Evolutionary conservation across 2,329 filamentous ascomycete genomes (phyloP).

Genomic region (Colletotrichum godetiae): DNA sequence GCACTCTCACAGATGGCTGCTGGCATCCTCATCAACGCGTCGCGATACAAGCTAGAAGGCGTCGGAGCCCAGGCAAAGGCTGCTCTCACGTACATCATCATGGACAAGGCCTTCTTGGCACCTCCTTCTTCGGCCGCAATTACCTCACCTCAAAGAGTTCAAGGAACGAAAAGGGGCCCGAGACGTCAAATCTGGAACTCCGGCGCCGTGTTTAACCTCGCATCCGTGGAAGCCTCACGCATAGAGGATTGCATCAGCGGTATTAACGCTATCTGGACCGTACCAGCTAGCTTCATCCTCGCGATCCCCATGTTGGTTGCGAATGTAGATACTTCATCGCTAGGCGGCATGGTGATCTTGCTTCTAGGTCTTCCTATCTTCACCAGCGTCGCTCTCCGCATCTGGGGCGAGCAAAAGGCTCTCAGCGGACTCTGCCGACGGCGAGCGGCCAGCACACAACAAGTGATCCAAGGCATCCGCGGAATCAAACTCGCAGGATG

Average conservation of each 20-base stretch:
- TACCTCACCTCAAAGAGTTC: neutral
- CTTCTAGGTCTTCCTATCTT: neutral
- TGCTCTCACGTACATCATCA: neutral
- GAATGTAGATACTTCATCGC: neutral
- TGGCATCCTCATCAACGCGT: conserved; percentile 3
- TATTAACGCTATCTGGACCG: conserved; percentile 3
- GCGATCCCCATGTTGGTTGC: neutral
- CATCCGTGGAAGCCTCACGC: neutral
- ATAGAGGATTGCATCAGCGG: neutral
- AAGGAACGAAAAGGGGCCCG: neutral
- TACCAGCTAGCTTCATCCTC: neutral
- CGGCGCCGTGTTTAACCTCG: neutral
- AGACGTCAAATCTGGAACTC: neutral
- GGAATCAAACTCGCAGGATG: conserved; percentile 5
- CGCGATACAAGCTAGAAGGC: neutral
- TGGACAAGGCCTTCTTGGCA: neutral
- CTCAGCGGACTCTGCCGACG: conserved; percentile 3
- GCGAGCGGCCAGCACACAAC: neutral
- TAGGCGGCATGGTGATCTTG: neutral
- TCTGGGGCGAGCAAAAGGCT: conserved; percentile 1
- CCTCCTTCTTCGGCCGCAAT: neutral
- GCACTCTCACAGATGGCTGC: conserved; percentile 4
- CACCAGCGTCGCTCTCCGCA: neutral
- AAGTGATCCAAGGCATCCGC: neutral
- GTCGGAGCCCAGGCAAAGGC: conserved; percentile 1